phyloP scores from a whole-genome alignment of 345 rosid species.

The Microcos paniculata region DNA sequence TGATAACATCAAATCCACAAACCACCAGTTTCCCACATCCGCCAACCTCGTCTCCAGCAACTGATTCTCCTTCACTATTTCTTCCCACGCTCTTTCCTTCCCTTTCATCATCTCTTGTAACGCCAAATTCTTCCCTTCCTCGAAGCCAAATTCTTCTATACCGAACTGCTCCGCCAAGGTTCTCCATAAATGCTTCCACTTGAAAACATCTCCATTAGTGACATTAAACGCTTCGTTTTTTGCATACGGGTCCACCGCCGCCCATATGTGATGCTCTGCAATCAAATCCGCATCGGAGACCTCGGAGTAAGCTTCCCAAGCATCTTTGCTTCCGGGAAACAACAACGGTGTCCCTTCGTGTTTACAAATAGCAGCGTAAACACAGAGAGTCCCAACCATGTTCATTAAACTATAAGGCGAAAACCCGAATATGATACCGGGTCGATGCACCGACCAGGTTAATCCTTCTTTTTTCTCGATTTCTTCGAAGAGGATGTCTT shows the following conservation, averaged over 20 bases:
- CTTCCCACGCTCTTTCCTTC: conserved; percentile 68
- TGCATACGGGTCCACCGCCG: conserved; percentile 66
- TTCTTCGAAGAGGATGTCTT: conserved; percentile 69
- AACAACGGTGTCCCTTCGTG: conserved; percentile 53
- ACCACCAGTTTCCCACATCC: conserved; percentile 75
- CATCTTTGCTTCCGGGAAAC: conserved; percentile 60
- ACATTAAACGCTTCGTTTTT: conserved; percentile 73
- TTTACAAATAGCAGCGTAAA: conserved; percentile 82
- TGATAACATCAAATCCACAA: conserved; percentile 42
- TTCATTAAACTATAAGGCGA: conserved; percentile 83
- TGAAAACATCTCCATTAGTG: conserved; percentile 70
- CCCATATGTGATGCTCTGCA: conserved; percentile 94
- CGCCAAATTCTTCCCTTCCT: conserved; percentile 45
- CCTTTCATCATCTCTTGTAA: conserved; percentile 64
- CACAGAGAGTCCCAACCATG: conserved; percentile 60
- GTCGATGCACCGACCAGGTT: conserved; percentile 78
- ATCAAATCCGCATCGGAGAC: conserved; percentile 76
- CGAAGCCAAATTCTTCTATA: conserved; percentile 68
- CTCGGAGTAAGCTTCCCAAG: conserved; percentile 54
- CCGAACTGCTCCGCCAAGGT: conserved; percentile 76
- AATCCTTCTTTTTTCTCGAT: conserved; percentile 48
- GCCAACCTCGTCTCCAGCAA: conserved; percentile 48
- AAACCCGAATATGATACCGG: conserved; percentile 64
- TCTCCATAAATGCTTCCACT: conserved; percentile 87
- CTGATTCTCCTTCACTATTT: conserved; percentile 68